Base-by-base conservation (phyloP, 73 alveolate genomes). In the Paramecium tetraurelia region DNA sequence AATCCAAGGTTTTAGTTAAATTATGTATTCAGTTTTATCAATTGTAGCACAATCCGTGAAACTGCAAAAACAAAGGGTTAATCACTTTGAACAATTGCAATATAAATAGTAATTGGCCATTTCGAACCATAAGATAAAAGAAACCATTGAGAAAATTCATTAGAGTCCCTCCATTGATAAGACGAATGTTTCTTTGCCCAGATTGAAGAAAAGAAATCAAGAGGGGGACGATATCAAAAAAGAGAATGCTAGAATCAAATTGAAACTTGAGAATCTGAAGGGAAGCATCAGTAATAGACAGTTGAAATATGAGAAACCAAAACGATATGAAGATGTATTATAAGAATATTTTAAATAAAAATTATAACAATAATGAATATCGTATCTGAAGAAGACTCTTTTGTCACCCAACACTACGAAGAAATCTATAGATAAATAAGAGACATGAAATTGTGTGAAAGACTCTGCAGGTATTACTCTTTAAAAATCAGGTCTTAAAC, bases 301-400 rank as follows among this genome's bases (percentile, higher is more conserved):
- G 8, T 41, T 68, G 3, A 75, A 75, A 75, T 10, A 75, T 16
- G 59, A 38, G 59, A 75, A 75, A 75, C 87, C 59, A 22, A 35
- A 41, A 38, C 58, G 59, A 75, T 75, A 75, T 36, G 87, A 75
- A 22, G 69, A 75, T 35, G 87, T 75, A 75, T 38, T 75, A 75
- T 36, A 35, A n/a, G 87, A 75, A 38, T 75, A 75, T 75, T 38
- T 75, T 35, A 75, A 75, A 75, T 75, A 35, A 75, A 75, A 75
- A 75, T 38, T 75, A 75, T 38, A 63, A 63, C 84, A 63, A 63
- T 63, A 75, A 75, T 75, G 87, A 75, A 75, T 11, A 38, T 38
- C 33, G 59, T 75, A 38, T 38, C 68, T 35, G 87, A 75, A n/a
- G 87, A 75, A 20, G 87, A 75, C 24, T 75, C 87, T 9, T 75